Conservation (phyloP, 257 asterid genomes). For the Lavandula angustifolia region DNA sequence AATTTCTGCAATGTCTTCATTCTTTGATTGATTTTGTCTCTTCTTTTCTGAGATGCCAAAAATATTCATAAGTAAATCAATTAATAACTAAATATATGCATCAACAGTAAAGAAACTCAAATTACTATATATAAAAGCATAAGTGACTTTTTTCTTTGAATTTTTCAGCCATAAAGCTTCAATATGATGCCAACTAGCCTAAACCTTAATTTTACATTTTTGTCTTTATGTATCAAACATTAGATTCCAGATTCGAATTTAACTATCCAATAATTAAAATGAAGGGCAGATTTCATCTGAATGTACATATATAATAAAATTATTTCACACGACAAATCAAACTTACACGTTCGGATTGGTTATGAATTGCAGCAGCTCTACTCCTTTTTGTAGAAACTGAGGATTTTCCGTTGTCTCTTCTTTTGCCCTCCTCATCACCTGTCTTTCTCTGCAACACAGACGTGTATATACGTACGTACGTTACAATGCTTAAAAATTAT, state of each 20-base stretch:
- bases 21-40: constrained; percentile 78
- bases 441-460: constrained; percentile 40
- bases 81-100: no score
- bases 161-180: no score
- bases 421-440: constrained; percentile 42
- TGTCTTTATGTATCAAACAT: no score
- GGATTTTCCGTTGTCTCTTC: constrained; percentile 48
- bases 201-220: no score
- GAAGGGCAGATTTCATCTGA: no score
- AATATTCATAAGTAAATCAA: background rate
- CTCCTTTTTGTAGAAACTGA: constrained; percentile 59
- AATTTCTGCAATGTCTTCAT: constrained; percentile 76
- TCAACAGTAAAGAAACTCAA: no score
- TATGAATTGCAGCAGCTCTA: constrained; percentile 80
- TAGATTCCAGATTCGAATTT: no score
- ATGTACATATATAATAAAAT: no score
- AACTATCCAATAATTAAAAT: no score
- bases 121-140: no score
- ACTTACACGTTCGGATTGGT: constrained; percentile 80
- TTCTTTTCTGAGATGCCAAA: constrained; percentile 53
- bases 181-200: no score
- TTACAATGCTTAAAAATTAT: background rate
- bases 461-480: background rate
- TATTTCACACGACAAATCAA: background rate
- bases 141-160: no score